phyloP scores from a whole-genome alignment of 2,329 filamentous ascomycete genomes.

The Phaeophleospora eucalypticola region DNA sequence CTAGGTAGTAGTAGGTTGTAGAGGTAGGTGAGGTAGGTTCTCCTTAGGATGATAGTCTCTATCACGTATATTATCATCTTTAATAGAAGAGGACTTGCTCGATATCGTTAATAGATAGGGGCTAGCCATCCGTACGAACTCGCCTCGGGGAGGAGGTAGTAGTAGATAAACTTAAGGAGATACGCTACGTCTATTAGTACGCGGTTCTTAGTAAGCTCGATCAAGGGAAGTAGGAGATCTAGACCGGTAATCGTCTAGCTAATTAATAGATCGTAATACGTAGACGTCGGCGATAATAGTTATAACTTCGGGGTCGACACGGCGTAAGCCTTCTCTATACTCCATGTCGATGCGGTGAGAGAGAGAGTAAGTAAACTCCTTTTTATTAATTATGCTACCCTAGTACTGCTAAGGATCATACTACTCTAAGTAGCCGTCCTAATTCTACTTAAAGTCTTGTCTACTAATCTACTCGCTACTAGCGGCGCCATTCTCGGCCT shows the following conservation, averaged over 20 bases:
- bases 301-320: too few species aligned
- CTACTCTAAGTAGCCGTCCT: neutral
- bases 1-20: neutral
- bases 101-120: too few species aligned
- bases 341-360: neutral
- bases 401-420: neutral
- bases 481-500: neutral
- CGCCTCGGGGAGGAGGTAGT: too few species aligned
- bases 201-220: too few species aligned
- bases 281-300: neutral
- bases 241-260: too few species aligned
- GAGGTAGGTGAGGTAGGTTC: neutral
- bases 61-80: neutral
- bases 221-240: too few species aligned
- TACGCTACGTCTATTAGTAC: too few species aligned
- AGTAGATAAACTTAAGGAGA: too few species aligned
- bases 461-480: neutral
- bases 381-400: neutral
- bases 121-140: too few species aligned
- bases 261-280: too few species aligned
- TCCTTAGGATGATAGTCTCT: neutral
- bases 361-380: neutral
- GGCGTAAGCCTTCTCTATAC: neutral
- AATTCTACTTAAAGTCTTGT: too few species aligned
- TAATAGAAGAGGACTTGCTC: too few species aligned